Evolutionary conservation across 768 basidiomycete species (phyloP).

Genomic region (Dacryopinax primogenitus): DNA sequence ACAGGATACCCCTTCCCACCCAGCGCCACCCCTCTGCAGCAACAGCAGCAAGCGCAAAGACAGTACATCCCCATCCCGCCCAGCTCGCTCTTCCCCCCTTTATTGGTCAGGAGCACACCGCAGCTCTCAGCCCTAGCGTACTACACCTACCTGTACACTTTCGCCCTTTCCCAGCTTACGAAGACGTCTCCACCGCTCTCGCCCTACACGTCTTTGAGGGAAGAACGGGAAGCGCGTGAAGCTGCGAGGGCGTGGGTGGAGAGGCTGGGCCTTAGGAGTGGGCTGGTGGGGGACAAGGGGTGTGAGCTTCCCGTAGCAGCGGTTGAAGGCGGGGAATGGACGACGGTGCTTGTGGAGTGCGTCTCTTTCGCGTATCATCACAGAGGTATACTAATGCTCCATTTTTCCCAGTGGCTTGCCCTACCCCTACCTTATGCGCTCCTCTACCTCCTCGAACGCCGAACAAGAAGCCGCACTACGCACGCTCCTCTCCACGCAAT

Average conservation of each 20-base stretch:
- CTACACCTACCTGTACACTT: not conserved
- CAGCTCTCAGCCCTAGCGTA: not conserved
- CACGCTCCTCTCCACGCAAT: slow-evolving; percentile 1
- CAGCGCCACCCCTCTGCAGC: not conserved
- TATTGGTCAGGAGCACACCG: not conserved
- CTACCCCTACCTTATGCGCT: not conserved
- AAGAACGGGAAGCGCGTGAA: not conserved
- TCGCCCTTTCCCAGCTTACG: not conserved
- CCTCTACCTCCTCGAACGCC: not conserved
- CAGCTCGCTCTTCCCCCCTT: not conserved
- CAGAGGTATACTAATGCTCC: not conserved
- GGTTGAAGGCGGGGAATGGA: not conserved
- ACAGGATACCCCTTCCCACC: not conserved
- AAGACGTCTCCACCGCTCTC: not conserved
- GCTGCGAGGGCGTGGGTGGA: not conserved
- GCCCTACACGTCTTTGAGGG: not conserved
- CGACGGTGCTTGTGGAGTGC: not conserved
- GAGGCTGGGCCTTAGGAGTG: not conserved
- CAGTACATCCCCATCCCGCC: too few species aligned
- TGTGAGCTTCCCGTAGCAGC: not conserved
- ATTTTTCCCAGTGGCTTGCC: not conserved
- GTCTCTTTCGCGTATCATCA: not conserved
- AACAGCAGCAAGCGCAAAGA: too few species aligned
- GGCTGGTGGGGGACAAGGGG: not conserved
- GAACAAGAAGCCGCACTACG: not conserved